A percentile compares a stretch with the other conserved stretches of the same genome.
phyloP scores from a whole-genome alignment of 257 asterid genomes.

The Datura wrightii region DNA sequence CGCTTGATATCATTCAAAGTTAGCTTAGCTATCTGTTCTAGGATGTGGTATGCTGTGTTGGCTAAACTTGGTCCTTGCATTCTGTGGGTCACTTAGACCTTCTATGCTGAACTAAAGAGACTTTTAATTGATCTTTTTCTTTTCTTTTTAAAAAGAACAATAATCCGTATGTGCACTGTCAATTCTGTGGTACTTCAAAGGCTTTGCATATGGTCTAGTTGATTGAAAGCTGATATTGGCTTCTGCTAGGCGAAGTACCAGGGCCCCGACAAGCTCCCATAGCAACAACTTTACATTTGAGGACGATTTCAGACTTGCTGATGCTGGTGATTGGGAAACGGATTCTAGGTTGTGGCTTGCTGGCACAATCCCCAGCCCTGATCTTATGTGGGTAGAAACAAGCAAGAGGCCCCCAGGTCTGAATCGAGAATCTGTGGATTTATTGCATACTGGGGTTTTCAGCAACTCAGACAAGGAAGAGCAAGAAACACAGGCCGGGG shows the following conservation, averaged over 20 bases:
- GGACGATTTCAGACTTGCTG: constrained; percentile 62
- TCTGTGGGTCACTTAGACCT: constrained; percentile 1
- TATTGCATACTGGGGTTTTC: constrained; percentile 57
- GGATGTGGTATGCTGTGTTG: neutral
- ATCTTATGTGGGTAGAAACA: constrained; percentile 38
- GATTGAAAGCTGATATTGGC: neutral
- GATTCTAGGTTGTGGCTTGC: constrained; percentile 58
- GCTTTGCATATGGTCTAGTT: neutral
- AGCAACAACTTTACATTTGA: constrained; percentile 37
- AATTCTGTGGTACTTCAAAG: neutral
- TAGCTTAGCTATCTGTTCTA: neutral
- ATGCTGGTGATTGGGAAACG: constrained; percentile 69
- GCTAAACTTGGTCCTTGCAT: neutral
- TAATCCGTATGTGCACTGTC: neutral
- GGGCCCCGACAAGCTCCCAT: constrained; percentile 48
- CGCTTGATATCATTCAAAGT: neutral
- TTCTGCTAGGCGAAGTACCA: constrained; percentile 48
- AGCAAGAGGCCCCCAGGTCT: constrained; percentile 76
- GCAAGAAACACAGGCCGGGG: constrained; percentile 39
- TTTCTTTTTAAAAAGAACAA: neutral
- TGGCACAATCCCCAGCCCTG: constrained; percentile 41
- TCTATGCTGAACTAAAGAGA: neutral
- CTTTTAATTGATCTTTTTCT: neutral
- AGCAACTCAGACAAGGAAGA: constrained; percentile 37
- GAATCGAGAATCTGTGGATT: constrained; percentile 57